Conservation (phyloP, 768 basidiomycete species). For the Serendipita vermifera region DNA sequence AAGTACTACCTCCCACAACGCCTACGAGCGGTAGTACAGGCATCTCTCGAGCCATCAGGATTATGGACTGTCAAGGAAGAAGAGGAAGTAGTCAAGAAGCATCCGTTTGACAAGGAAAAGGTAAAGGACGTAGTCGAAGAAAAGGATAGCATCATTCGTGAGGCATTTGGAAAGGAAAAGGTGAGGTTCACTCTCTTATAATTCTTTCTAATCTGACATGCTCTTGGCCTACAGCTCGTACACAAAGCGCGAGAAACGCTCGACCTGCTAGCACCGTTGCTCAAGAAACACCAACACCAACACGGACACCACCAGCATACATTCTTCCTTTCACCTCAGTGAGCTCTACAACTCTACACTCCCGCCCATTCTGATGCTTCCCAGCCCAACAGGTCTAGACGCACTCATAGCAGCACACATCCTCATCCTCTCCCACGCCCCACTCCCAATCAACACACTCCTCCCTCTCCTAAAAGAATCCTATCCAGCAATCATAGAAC, state of each 20-base stretch:
- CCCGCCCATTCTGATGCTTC: too few relatives aligned
- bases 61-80: not conserved
- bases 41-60: not conserved
- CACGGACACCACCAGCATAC: too few relatives aligned
- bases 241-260: not conserved
- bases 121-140: not conserved
- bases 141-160: not conserved
- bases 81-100: not conserved
- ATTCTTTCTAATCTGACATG: too few relatives aligned
- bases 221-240: not conserved
- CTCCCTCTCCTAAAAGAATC: not conserved
- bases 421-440: not conserved
- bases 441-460: not conserved
- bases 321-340: not conserved
- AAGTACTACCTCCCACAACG: not conserved
- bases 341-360: too few relatives aligned
- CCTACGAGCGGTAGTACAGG: not conserved
- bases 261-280: not conserved
- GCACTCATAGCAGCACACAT: not conserved
- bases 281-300: too few relatives aligned
- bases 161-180: slow-evolving; percentile 2
- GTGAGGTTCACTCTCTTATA: too few relatives aligned
- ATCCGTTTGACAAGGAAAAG: slow-evolving; percentile 3
- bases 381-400: too few relatives aligned
- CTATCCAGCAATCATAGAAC: not conserved